These are phyloP conservation scores for Hypoxylon sp. DNA, from an alignment of 2,329 filamentous ascomycete species.

Conservation along the genomic window DNA sequence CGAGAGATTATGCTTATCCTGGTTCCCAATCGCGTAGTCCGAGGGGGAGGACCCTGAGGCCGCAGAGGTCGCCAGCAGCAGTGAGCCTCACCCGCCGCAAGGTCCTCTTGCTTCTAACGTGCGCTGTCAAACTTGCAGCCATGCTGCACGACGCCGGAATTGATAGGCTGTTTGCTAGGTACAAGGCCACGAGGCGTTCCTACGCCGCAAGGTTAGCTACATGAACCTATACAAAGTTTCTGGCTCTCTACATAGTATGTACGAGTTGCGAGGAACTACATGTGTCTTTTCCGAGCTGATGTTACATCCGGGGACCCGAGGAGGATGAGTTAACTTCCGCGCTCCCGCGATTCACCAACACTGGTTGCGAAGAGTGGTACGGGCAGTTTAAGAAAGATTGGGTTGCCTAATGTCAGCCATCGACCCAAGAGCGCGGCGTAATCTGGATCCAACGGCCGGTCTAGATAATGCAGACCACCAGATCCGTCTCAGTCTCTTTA, in stretches of 20 bases:
- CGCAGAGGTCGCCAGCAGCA: too few relatives aligned
- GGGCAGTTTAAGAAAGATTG: slow-evolving; percentile 18
- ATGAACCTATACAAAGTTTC: background rate
- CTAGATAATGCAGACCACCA: slow-evolving; percentile 36
- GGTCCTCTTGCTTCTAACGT: slow-evolving; percentile 1
- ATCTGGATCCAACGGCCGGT: slow-evolving; percentile 40
- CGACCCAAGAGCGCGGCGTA: slow-evolving; percentile 44
- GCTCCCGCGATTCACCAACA: slow-evolving; percentile 28
- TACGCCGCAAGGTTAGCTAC: slow-evolving; percentile 21
- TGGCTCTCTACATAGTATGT: background rate
- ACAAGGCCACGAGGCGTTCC: slow-evolving; percentile 30
- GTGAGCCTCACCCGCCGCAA: slow-evolving; percentile 17
- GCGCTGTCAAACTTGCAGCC: slow-evolving; percentile 46
- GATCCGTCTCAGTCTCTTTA: slow-evolving; percentile 21
- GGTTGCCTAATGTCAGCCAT: slow-evolving; percentile 40
- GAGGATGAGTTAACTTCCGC: slow-evolving; percentile 33
- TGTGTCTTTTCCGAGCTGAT: slow-evolving; percentile 9
- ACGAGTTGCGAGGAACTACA: slow-evolving; percentile 9
- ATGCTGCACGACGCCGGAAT: slow-evolving; percentile 41
- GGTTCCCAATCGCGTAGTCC: too few relatives aligned
- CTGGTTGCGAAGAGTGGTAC: slow-evolving; percentile 32
- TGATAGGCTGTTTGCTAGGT: slow-evolving; percentile 36
- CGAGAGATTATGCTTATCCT: too few relatives aligned
- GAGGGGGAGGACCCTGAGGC: too few relatives aligned
- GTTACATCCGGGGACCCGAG: slow-evolving; percentile 30